Conservation (phyloP, 176 grass and related monocot genomes). For the Hsuehochloa calcarea region DNA sequence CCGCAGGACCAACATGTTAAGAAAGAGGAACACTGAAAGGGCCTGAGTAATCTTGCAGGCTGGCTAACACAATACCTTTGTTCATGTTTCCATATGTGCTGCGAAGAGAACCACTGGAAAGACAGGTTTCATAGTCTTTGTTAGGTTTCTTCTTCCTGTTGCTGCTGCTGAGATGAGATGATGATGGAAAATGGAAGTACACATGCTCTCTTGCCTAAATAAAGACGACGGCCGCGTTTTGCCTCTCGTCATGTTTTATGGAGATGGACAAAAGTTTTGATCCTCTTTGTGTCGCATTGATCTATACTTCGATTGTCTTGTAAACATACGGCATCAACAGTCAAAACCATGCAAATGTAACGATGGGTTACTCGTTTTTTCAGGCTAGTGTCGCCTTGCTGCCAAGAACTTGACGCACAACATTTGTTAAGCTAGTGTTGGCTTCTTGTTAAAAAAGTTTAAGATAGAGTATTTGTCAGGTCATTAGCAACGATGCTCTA, state of each 20-base stretch:
- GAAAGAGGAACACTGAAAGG: constrained; percentile 26
- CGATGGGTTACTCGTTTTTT: neutral
- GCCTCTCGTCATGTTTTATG: neutral
- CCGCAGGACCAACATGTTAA: constrained; percentile 41
- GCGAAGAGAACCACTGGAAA: neutral
- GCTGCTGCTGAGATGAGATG: constrained; percentile 4
- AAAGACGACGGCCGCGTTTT: constrained; percentile 7
- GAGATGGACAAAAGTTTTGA: neutral
- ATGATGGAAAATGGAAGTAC: neutral
- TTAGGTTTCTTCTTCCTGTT: constrained; percentile 9
- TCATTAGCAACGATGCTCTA: too few species aligned
- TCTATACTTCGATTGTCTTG: neutral
- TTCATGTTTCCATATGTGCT: constrained; percentile 17
- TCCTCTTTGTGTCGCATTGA: neutral
- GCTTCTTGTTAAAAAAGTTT: too few species aligned
- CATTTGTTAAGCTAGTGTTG: too few species aligned
- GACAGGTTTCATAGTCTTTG: constrained; percentile 4
- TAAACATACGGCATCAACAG: neutral
- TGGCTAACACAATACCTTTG: neutral
- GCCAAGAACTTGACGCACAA: too few species aligned
- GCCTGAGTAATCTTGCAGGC: neutral
- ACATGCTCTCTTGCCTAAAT: constrained; percentile 25
- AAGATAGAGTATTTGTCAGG: too few species aligned
- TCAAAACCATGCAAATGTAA: neutral
- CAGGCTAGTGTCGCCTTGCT: too few species aligned